These are phyloP conservation scores for Cocos nucifera DNA, from an alignment of 176 grass and related monocot genomes.

Conservation along the genomic window DNA sequence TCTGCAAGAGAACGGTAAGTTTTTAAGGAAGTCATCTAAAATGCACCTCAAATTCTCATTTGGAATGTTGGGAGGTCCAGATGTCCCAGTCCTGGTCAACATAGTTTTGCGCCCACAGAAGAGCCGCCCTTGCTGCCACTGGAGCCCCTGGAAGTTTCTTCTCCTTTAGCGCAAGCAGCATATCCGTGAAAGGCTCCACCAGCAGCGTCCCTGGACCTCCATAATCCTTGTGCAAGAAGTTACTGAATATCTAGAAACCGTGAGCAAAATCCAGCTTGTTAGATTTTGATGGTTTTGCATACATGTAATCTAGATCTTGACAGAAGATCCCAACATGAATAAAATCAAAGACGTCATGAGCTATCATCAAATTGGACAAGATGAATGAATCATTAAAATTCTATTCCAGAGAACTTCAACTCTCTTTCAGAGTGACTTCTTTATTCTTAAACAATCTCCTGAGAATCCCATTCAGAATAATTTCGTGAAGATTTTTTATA, in stretches of 20 bases:
- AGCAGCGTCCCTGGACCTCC: slow-evolving; percentile 70
- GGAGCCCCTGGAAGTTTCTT: slow-evolving; percentile 56
- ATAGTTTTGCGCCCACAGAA: slow-evolving; percentile 75
- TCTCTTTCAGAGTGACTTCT: too few relatives aligned
- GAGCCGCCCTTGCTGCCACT: slow-evolving; percentile 56
- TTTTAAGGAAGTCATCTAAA: not conserved
- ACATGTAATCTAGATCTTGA: too few relatives aligned
- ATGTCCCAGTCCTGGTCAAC: slow-evolving; percentile 78
- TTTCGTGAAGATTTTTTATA: too few relatives aligned
- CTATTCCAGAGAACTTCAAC: too few relatives aligned
- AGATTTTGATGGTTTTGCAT: too few relatives aligned
- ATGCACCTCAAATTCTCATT: slow-evolving; percentile 4
- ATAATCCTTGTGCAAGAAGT: slow-evolving; percentile 55
- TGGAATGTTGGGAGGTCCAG: slow-evolving; percentile 25
- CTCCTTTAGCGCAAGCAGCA: slow-evolving; percentile 52
- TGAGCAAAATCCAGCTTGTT: too few relatives aligned
- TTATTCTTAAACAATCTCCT: too few relatives aligned
- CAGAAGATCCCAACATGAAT: too few relatives aligned
- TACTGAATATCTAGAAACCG: slow-evolving; percentile 37
- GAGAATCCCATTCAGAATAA: too few relatives aligned
- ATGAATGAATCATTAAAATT: too few relatives aligned
- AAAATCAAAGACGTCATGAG: too few relatives aligned
- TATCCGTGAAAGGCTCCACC: slow-evolving; percentile 80
- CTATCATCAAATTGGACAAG: too few relatives aligned
- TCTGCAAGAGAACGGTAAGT: not conserved